Evolutionary conservation across 257 asterid genomes (phyloP).

Genomic region (Buddleja alternifolia): DNA sequence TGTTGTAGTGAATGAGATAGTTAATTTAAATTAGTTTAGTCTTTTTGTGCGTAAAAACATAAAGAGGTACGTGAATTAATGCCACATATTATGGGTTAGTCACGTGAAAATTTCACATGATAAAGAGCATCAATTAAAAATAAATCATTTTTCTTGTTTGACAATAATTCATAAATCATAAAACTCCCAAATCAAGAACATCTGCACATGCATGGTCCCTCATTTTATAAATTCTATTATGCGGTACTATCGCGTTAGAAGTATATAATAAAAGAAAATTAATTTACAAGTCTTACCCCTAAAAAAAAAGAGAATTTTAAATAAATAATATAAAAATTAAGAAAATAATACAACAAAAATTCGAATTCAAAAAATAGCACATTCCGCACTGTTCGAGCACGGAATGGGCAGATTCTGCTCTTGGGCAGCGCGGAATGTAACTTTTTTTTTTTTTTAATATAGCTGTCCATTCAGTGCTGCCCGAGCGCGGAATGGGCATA

Average conservation of each 20-base stretch:
- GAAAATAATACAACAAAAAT: no score
- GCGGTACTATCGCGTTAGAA: slow-evolving; percentile 1
- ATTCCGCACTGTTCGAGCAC: no score
- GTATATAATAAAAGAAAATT: slow-evolving; percentile 7
- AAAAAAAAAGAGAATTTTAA: neutral
- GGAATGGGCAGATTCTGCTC: no score
- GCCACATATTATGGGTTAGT: slow-evolving; percentile 4
- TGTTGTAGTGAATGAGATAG: no score
- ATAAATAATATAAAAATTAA: no score
- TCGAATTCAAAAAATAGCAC: no score
- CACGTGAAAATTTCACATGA: slow-evolving; percentile 39
- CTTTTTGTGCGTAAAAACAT: slow-evolving; percentile 13
- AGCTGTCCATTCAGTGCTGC: no score
- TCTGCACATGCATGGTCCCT: slow-evolving; percentile 40
- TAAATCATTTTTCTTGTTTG: slow-evolving; percentile 31
- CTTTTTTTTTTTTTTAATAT: no score
- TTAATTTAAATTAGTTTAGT: no score
- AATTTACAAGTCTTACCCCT: neutral
- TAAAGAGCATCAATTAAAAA: slow-evolving; percentile 1
- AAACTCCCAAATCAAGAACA: slow-evolving; percentile 21
- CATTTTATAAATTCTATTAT: neutral
- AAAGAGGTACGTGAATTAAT: slow-evolving; percentile 24
- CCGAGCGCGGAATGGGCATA: no score
- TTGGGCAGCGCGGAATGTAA: no score
- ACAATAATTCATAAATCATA: slow-evolving; percentile 25